Conservation (phyloP, 78 protist species). For the Isochrysis galbana region DNA sequence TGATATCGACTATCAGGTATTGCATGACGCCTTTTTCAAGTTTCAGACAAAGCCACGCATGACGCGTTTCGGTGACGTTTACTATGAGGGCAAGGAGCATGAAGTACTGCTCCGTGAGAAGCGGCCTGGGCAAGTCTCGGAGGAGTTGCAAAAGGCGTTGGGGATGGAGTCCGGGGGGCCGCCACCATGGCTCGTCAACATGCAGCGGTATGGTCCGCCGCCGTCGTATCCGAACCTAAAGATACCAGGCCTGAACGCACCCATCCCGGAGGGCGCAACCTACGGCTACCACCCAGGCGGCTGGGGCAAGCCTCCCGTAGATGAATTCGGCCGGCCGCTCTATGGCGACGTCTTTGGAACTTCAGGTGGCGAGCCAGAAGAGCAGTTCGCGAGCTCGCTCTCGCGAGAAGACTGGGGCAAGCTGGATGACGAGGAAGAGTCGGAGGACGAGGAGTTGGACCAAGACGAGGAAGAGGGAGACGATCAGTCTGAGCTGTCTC, state of each 20-base stretch:
- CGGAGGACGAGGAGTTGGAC: slow-evolving; percentile 64
- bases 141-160: slow-evolving; percentile 42
- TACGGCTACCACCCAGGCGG: slow-evolving; percentile 84
- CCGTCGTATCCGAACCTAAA: slow-evolving; percentile 95
- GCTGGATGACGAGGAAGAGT: slow-evolving; percentile 65
- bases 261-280: slow-evolving; percentile 92
- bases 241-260: slow-evolving; percentile 97
- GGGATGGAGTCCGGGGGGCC: slow-evolving; percentile 71
- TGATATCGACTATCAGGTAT: slow-evolving; percentile 86
- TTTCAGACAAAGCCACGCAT: slow-evolving; percentile 86
- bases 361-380: neutral
- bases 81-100: slow-evolving; percentile 60
- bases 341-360: slow-evolving; percentile 82
- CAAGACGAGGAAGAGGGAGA: slow-evolving; percentile 67
- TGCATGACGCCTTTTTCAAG: slow-evolving; percentile 96
- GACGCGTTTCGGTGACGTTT: slow-evolving; percentile 71
- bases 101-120: slow-evolving; percentile 38
- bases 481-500: neutral
- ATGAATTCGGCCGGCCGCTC: slow-evolving; percentile 75
- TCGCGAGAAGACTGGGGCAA: slow-evolving; percentile 74
- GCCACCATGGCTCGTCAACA: slow-evolving; percentile 97
- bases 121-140: slow-evolving; percentile 45
- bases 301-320: slow-evolving; percentile 96
- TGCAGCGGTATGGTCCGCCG: slow-evolving; percentile 94
- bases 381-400: slow-evolving; percentile 36